A percentile compares a stretch with the other conserved stretches of the same genome.
phyloP scores from a whole-genome alignment of 441 rosid genomes.

The Mallotus japonicus region DNA sequence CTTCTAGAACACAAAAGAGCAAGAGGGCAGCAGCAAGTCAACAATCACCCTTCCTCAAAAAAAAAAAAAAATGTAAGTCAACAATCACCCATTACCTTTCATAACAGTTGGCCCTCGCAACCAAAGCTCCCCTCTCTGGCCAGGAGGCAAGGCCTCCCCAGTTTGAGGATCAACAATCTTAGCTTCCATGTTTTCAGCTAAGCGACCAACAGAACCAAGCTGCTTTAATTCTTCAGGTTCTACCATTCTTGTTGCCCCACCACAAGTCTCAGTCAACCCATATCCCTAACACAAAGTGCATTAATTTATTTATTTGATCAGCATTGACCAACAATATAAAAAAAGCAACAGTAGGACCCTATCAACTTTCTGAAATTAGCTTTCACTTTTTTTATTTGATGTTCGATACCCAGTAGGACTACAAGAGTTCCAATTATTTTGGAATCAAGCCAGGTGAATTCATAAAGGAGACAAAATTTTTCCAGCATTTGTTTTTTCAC shows the following conservation, averaged over 20 bases:
- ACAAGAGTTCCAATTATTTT: background rate
- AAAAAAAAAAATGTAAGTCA: background rate
- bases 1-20: background rate
- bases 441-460: too few relatives aligned
- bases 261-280: slow-evolving; percentile 77
- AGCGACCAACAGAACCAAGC: slow-evolving; percentile 66
- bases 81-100: slow-evolving; percentile 49
- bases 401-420: too few relatives aligned
- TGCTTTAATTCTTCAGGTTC: slow-evolving; percentile 50
- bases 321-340: background rate
- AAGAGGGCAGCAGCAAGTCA: background rate
- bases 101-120: slow-evolving; percentile 73
- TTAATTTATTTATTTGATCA: background rate
- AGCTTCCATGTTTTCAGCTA: slow-evolving; percentile 67
- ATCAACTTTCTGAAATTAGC: background rate
- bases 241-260: slow-evolving; percentile 41
- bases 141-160: slow-evolving; percentile 71
- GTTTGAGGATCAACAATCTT: slow-evolving; percentile 70
- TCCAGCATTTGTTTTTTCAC: too few relatives aligned
- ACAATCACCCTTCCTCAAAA: too few relatives aligned
- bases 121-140: slow-evolving; percentile 83
- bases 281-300: slow-evolving; percentile 49
- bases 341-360: background rate
- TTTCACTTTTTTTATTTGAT: background rate
- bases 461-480: too few relatives aligned